These are phyloP conservation scores for Teratosphaeria zuluensis DNA, from an alignment of 2,329 filamentous ascomycete species.

Conservation along the genomic window DNA sequence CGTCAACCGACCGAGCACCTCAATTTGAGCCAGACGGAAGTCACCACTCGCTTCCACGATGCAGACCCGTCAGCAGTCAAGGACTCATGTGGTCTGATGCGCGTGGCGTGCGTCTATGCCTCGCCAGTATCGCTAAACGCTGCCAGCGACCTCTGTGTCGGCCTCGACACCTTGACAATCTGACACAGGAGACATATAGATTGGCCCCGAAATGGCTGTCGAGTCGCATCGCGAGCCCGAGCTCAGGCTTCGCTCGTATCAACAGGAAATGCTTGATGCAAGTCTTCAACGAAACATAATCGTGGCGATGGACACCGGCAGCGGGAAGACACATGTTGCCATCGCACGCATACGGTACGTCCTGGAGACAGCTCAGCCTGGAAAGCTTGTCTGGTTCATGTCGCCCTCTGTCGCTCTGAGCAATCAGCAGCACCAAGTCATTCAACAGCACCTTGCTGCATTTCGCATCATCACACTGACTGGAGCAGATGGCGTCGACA, in stretches of 20 bases:
- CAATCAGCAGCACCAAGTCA: conserved; percentile 32
- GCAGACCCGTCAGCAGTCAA: no score
- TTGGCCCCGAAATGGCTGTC: neutral
- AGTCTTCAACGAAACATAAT: conserved; percentile 37
- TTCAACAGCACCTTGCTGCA: conserved; percentile 30
- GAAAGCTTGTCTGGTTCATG: conserved; percentile 37
- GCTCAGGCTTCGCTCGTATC: conserved; percentile 30
- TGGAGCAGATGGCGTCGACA: conserved; percentile 59
- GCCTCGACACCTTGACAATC: no score
- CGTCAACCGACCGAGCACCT: no score
- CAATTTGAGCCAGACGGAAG: no score
- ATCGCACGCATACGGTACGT: conserved; percentile 35
- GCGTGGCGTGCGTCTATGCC: no score
- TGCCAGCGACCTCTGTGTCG: no score
- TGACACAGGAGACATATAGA: no score
- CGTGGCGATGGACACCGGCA: conserved; percentile 41
- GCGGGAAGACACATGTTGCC: conserved; percentile 40
- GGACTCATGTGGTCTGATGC: no score
- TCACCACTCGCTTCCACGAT: no score
- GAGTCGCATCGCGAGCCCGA: neutral
- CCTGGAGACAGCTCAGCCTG: conserved; percentile 28
- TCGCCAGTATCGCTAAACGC: no score
- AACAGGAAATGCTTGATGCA: conserved; percentile 40
- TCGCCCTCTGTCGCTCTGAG: conserved; percentile 37
- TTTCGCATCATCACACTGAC: conserved; percentile 54